Evolutionary conservation across 2,329 filamentous ascomycete species (phyloP).

Genomic region (Trichoderma afroharzianum): DNA sequence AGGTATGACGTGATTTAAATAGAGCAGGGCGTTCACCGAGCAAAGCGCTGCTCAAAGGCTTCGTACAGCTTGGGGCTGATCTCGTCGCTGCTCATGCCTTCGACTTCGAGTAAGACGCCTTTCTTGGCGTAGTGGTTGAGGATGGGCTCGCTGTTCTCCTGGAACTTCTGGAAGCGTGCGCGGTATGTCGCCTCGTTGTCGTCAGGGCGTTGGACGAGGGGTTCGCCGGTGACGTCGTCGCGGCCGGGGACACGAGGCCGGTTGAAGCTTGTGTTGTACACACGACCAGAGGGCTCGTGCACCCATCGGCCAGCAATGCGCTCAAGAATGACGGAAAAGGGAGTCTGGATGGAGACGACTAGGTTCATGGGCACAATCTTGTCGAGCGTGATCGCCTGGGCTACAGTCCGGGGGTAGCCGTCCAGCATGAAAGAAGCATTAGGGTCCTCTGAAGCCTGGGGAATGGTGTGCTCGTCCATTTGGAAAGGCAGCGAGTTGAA

Average conservation of each 20-base stretch:
- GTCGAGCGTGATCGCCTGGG: constrained; percentile 76
- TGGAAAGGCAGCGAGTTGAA: constrained; percentile 40
- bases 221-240: constrained; percentile 90
- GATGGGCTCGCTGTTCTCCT: constrained; percentile 79
- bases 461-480: constrained; percentile 36
- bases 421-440: constrained; percentile 90
- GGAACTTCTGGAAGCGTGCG: constrained; percentile 74
- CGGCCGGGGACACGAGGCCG: constrained; percentile 73
- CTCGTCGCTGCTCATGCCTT: constrained; percentile 88
- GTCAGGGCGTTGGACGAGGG: constrained; percentile 75
- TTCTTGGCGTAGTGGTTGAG: constrained; percentile 84
- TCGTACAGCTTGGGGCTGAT: constrained; percentile 85
- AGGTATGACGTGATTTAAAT: neutral
- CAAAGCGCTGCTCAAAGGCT: constrained; percentile 77
- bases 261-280: constrained; percentile 95
- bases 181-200: constrained; percentile 86
- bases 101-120: constrained; percentile 80
- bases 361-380: constrained; percentile 89
- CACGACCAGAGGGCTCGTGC: constrained; percentile 82
- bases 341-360: constrained; percentile 82
- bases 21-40: constrained; percentile 11
- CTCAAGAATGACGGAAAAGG: constrained; percentile 79
- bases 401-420: constrained; percentile 85
- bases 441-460: constrained; percentile 61
- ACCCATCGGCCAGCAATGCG: constrained; percentile 92